Percentiles rank a stretch among this genome's conserved stretches.
phyloP scores from a whole-genome alignment of 768 basidiomycete genomes.

The Hygrocybe punicea region DNA sequence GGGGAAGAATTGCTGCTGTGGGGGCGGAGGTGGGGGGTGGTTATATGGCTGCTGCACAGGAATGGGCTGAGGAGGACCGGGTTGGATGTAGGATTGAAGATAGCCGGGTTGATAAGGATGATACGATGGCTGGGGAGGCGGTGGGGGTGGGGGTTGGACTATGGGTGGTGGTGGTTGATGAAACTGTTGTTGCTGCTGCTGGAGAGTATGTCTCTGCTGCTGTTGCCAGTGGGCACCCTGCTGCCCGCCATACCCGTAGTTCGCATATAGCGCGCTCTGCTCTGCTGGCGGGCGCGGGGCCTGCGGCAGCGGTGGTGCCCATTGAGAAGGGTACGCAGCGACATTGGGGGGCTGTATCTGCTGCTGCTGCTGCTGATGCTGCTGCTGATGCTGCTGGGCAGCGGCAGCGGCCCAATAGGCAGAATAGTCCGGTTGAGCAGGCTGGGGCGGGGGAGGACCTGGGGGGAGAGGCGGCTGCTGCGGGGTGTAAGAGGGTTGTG shows the following conservation, averaged over 20 bases:
- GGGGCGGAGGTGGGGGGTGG: slow-evolving; percentile 46
- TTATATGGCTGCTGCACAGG: slow-evolving; percentile 47
- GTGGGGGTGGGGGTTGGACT: slow-evolving; percentile 52
- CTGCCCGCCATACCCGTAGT: slow-evolving; percentile 85
- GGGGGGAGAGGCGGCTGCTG: slow-evolving; percentile 77
- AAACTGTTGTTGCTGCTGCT: slow-evolving; percentile 49
- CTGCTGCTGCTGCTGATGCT: slow-evolving; percentile 40
- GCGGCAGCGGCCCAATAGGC: slow-evolving; percentile 71
- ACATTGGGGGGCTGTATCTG: slow-evolving; percentile 51
- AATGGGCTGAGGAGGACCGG: slow-evolving; percentile 48
- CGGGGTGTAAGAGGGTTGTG: slow-evolving; percentile 62
- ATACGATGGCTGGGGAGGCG: slow-evolving; percentile 60
- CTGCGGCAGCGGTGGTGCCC: slow-evolving; percentile 55
- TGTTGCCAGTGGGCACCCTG: slow-evolving; percentile 59
- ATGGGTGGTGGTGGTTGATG: slow-evolving; percentile 52
- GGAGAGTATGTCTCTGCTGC: slow-evolving; percentile 48
- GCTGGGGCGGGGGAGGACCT: slow-evolving; percentile 71
- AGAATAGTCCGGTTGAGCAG: slow-evolving; percentile 67
- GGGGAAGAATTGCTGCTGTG: slow-evolving; percentile 46
- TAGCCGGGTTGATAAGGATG: slow-evolving; percentile 76
- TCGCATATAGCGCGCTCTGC: slow-evolving; percentile 83
- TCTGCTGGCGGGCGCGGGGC: slow-evolving; percentile 63
- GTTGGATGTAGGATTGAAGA: slow-evolving; percentile 63
- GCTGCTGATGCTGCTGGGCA: slow-evolving; percentile 36
- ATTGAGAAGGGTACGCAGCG: slow-evolving; percentile 60